Base-by-base conservation (phyloP, 352 stramenopile species). In the Halophytophthora batemanensis region DNA sequence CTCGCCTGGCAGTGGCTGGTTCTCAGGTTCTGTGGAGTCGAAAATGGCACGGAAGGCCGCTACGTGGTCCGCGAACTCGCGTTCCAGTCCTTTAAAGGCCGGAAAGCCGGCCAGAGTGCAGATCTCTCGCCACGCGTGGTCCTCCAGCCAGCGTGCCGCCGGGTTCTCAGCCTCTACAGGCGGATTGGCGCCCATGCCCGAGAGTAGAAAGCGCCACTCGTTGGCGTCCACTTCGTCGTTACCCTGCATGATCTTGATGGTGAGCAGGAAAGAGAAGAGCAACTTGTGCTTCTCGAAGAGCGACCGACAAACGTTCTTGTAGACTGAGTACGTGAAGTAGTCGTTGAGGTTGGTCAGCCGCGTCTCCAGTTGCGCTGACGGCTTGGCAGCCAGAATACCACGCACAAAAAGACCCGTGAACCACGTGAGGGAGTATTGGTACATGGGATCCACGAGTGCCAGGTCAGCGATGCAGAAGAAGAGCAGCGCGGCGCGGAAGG, bases 231-330 rank as follows among this genome's bases (percentile, higher is more conserved):
- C 68, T 46, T 90, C 69, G 42, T 86, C 47, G 53, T 81, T 77
- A n/a, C 86, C 86, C 42, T 96, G 77, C 69, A 95, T 85, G 45
- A 96, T 93, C 66, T 90, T 92, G 47, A 92, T 86, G 7, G 80
- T 92, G 18, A 93, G 59, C 34, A 98, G 44, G 69, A 97, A 97
- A 10, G 86, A 96, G 45, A 98, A 96, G 0, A 98, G 70, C 12
- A 97, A 63, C 57, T 98, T 98, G 71, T 98, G 87, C 56, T 95
- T 90, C 46, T 98, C 92, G 64, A 98, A 98, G 0, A 98, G 73
- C 38, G 83, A 96, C 2, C 90, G 76, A 51, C 92, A 98, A 37
- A 97, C 82, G 55, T 97, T 97, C 51, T 92, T 95, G 72, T 98
- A 98, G 18, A 98, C 74, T 6, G 90, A 97, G 57, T 96, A 97